phyloP scores from a whole-genome alignment of 257 asterid genomes.

The Misopates orontium region DNA sequence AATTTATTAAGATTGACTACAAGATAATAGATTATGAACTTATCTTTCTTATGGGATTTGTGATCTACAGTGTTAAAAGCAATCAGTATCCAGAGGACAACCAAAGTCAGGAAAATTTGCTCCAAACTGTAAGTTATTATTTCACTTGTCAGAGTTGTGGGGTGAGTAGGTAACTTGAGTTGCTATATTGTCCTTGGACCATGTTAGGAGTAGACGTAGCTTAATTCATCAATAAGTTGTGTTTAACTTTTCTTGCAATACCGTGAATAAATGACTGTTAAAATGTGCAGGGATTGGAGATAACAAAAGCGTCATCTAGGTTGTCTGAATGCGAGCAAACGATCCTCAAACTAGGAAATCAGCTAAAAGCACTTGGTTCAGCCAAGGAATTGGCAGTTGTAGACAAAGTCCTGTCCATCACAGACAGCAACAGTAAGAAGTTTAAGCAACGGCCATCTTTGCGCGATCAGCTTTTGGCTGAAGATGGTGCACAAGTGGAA shows the following conservation, averaged over 20 bases:
- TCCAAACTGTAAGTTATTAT: constrained; percentile 56
- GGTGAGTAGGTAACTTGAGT: too few relatives aligned
- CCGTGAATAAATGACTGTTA: constrained; percentile 5
- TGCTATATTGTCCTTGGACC: too few relatives aligned
- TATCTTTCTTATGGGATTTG: constrained; percentile 10
- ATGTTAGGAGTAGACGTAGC: neutral
- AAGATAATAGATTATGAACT: neutral
- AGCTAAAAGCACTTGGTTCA: constrained; percentile 59
- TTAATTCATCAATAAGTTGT: too few relatives aligned
- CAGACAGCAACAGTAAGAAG: constrained; percentile 35
- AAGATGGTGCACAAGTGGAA: constrained; percentile 42
- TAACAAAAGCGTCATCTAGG: constrained; percentile 69
- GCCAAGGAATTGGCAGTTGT: constrained; percentile 44
- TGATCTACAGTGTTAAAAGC: constrained; percentile 38
- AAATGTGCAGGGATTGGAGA: constrained; percentile 74
- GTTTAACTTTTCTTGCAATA: too few relatives aligned
- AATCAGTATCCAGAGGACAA: constrained; percentile 34
- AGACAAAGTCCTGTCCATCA: constrained; percentile 37
- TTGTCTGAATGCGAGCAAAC: constrained; percentile 81
- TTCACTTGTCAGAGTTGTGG: too few relatives aligned
- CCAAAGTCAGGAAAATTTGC: constrained; percentile 48
- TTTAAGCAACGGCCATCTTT: constrained; percentile 57
- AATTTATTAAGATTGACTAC: neutral
- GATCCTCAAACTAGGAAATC: constrained; percentile 69
- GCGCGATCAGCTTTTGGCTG: constrained; percentile 68